Percentiles rank a stretch among this genome's conserved stretches.
These are phyloP conservation scores for Pouteria glomerata DNA, from an alignment of 148 eudicot species.

Conservation along the genomic window DNA sequence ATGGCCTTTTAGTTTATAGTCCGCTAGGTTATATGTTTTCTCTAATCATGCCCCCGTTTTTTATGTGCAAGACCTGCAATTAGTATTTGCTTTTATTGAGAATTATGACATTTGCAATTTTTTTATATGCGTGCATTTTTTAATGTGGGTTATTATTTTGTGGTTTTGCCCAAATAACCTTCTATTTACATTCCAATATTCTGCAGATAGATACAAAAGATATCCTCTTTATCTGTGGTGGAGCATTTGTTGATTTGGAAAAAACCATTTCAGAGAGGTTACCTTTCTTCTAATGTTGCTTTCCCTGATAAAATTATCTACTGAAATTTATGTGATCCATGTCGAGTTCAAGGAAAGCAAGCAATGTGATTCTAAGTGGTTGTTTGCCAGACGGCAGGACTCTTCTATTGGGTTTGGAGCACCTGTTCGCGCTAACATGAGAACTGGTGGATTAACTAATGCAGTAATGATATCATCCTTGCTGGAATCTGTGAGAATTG, in stretches of 20 bases:
- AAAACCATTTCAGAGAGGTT: slow-evolving; percentile 70
- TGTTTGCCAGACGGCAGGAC: slow-evolving; percentile 73
- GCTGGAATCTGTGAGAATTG: slow-evolving; percentile 68
- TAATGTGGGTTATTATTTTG: background rate
- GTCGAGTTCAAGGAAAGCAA: background rate
- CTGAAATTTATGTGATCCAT: background rate
- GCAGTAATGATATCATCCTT: slow-evolving; percentile 66
- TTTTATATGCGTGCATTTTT: background rate
- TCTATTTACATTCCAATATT: background rate
- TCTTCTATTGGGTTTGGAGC: slow-evolving; percentile 98
- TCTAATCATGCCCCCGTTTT: background rate
- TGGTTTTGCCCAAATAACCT: background rate
- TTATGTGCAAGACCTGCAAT: background rate
- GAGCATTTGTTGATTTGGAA: slow-evolving; percentile 61
- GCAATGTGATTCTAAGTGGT: background rate
- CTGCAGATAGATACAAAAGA: slow-evolving; percentile 57
- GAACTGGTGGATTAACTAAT: slow-evolving; percentile 43
- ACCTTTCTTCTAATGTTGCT: background rate
- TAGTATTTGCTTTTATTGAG: background rate
- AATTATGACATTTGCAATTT: background rate
- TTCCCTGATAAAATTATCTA: background rate
- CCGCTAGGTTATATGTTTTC: background rate
- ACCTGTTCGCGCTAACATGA: slow-evolving; percentile 91
- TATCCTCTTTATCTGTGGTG: slow-evolving; percentile 66
- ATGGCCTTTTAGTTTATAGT: background rate